These are phyloP conservation scores for Pythium angustatum DNA, from an alignment of 352 stramenopile genomes.

Conservation along the genomic window DNA sequence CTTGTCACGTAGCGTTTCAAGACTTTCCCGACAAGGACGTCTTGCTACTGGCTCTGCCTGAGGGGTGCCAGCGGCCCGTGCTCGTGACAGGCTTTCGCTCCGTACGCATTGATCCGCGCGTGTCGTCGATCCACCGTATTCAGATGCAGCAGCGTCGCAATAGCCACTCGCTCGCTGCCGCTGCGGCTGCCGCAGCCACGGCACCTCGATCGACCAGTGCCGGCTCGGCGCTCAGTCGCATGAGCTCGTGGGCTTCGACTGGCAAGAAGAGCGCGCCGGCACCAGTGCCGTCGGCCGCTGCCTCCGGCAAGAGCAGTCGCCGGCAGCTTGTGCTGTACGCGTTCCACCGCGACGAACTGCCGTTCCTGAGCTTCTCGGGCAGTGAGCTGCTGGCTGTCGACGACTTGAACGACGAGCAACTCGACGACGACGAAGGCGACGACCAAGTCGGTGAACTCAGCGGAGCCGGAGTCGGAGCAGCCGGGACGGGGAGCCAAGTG, in stretches of 20 bases:
- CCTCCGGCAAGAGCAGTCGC: slow-evolving; percentile 3
- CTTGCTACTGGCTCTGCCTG: slow-evolving; percentile 49
- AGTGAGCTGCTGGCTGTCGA: slow-evolving; percentile 38
- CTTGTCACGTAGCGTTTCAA: slow-evolving; percentile 67
- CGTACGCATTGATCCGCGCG: slow-evolving; percentile 37
- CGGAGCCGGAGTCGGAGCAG: slow-evolving; percentile 11
- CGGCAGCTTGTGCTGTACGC: slow-evolving; percentile 43
- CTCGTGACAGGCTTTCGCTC: slow-evolving; percentile 52
- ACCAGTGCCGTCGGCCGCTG: not conserved
- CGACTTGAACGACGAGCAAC: slow-evolving; percentile 19
- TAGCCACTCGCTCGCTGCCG: not conserved
- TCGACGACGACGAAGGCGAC: slow-evolving; percentile 5
- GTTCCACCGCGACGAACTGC: slow-evolving; percentile 67
- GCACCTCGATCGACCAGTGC: not conserved
- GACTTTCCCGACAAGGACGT: slow-evolving; percentile 62
- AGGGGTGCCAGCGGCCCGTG: slow-evolving; percentile 40
- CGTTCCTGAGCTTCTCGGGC: slow-evolving; percentile 49
- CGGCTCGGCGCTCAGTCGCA: not conserved
- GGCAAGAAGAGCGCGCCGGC: slow-evolving; percentile 1
- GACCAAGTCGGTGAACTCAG: slow-evolving; percentile 30
- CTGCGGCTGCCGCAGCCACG: not conserved
- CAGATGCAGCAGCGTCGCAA: slow-evolving; percentile 26
- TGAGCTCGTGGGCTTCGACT: slow-evolving; percentile 3
- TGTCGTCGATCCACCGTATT: slow-evolving; percentile 46
- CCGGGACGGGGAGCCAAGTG: not conserved